phyloP scores from a whole-genome alignment of 2,329 filamentous ascomycete species.

The Dothideomycetes sp. region DNA sequence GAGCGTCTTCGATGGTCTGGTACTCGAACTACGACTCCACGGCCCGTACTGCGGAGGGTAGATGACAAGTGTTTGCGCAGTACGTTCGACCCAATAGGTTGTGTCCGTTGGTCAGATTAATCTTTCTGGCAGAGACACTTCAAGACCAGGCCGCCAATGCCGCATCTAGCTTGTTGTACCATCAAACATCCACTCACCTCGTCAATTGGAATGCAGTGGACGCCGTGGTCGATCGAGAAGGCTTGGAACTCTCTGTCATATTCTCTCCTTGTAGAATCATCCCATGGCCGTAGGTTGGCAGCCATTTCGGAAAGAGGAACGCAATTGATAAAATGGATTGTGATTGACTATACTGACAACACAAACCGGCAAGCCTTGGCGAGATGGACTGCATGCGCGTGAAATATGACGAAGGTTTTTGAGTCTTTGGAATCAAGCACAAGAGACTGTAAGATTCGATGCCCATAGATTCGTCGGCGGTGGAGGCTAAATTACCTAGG shows the following conservation, averaged over 20 bases:
- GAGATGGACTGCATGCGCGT: not conserved
- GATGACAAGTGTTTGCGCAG: not conserved
- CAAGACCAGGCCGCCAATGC: not conserved
- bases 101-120: too few species aligned
- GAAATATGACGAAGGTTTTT: not conserved
- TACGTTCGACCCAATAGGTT: not conserved
- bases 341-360: not conserved
- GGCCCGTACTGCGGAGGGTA: not conserved
- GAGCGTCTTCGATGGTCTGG: not conserved
- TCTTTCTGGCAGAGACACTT: not conserved
- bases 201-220: constrained; percentile 27
- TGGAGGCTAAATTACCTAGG: not conserved
- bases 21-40: not conserved
- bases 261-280: constrained; percentile 18
- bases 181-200: constrained; percentile 20
- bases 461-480: not conserved
- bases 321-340: not conserved
- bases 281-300: constrained; percentile 19
- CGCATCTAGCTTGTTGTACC: not conserved
- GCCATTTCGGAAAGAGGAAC: not conserved
- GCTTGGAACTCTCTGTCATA: constrained; percentile 19
- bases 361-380: not conserved
- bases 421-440: not conserved
- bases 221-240: constrained; percentile 16
- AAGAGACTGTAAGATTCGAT: not conserved